Conservation (phyloP, 257 asterid genomes). For the Gentiana dahurica region DNA sequence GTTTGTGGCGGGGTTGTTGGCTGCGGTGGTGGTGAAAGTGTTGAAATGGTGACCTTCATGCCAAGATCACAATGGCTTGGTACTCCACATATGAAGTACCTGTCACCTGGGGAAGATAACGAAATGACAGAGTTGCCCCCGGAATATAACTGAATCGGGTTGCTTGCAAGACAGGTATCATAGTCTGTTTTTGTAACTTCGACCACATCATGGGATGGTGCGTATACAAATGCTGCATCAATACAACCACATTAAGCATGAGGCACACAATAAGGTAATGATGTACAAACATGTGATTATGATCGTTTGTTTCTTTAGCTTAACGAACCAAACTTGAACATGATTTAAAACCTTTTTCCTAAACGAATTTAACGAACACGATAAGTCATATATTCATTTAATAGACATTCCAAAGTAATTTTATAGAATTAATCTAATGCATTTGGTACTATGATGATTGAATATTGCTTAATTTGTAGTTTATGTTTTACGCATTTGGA, state of each 20-base stretch:
- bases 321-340: no score
- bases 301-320: no score
- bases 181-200: slow-evolving; percentile 51
- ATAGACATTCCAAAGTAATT: no score
- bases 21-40: slow-evolving; percentile 30
- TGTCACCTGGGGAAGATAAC: slow-evolving; percentile 43
- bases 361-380: no score
- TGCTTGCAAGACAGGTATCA: slow-evolving; percentile 37
- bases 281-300: no score
- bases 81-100: slow-evolving; percentile 59
- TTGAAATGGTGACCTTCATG: slow-evolving; percentile 53
- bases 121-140: slow-evolving; percentile 41
- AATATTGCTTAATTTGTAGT: no score
- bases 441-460: no score
- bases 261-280: no score
- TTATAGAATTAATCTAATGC: no score
- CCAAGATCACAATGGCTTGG: slow-evolving; percentile 55
- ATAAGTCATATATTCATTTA: no score
- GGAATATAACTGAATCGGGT: slow-evolving; percentile 24
- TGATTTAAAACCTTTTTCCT: no score
- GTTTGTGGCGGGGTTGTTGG: slow-evolving; percentile 23
- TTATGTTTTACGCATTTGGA: no score
- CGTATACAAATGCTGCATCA: slow-evolving; percentile 46
- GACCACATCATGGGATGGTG: slow-evolving; percentile 40
- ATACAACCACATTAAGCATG: background rate